phyloP scores from a whole-genome alignment of 2,329 filamentous ascomycete genomes.

The Alternaria sp. region DNA sequence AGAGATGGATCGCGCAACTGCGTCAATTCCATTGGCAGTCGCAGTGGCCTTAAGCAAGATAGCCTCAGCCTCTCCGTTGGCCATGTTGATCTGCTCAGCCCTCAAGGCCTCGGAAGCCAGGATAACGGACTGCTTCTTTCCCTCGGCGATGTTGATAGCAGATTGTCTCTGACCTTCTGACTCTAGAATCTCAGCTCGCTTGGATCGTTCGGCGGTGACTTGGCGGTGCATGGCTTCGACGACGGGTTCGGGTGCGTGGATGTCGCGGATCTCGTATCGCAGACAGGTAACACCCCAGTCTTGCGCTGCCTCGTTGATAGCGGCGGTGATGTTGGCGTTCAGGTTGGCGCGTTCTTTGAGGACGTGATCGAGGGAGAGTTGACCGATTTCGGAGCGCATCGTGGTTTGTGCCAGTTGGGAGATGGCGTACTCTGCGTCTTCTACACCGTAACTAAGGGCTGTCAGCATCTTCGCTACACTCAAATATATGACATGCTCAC shows the following conservation, averaged over 20 bases:
- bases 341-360: slow-evolving; percentile 95
- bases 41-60: slow-evolving; percentile 85
- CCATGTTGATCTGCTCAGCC: slow-evolving; percentile 91
- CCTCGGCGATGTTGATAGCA: slow-evolving; percentile 98
- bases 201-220: slow-evolving; percentile 95
- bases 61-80: slow-evolving; percentile 90
- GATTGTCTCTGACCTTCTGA: slow-evolving; percentile 96
- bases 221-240: slow-evolving; percentile 98
- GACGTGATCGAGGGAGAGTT: slow-evolving; percentile 94
- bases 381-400: slow-evolving; percentile 98
- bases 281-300: slow-evolving; percentile 97
- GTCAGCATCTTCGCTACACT: slow-evolving; percentile 13
- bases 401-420: slow-evolving; percentile 97
- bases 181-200: slow-evolving; percentile 96
- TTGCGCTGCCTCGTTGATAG: slow-evolving; percentile 96
- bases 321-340: slow-evolving; percentile 97
- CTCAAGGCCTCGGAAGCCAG: slow-evolving; percentile 90
- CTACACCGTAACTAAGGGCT: slow-evolving; percentile 81
- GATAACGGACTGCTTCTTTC: slow-evolving; percentile 95
- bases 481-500: slow-evolving; percentile 54
- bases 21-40: slow-evolving; percentile 86
- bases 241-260: slow-evolving; percentile 91
- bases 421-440: slow-evolving; percentile 98
- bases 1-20: slow-evolving; percentile 77
- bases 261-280: slow-evolving; percentile 97